Base-by-base conservation (phyloP, 2,329 filamentous ascomycete genomes). In the Cordyceps javanica region DNA sequence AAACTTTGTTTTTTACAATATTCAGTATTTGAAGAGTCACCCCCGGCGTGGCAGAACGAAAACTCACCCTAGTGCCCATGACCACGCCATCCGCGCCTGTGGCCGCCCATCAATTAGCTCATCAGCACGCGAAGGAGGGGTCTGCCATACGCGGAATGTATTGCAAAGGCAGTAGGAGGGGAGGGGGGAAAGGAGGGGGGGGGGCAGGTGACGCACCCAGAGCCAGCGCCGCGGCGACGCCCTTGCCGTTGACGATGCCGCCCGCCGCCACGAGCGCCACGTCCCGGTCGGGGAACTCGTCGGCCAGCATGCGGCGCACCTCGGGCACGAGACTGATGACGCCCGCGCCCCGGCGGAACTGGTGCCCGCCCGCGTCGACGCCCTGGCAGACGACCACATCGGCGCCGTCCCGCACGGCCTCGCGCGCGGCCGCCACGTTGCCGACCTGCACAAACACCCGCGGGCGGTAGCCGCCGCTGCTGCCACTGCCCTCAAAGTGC, bases 341-440 rank as follows among this genome's bases (percentile, higher is more conserved):
- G 6, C 83, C 77, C 2, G 79, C 77, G 3, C 80, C 82, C 23
- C 71, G 69, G 0, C 74, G 73, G 45, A 82, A 79, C 60, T 85
- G 83, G 65, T 88, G 85, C 0, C 85, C 85, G 8, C 84, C 85
- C 1, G 84, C 85, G 68, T 88, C 85, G 6, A 76, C 74, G 3
- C 85, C 85, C 68, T 88, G 85, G 5, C 82, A 75, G 7, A 88
- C 81, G 2, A 88, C 64, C 28, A 81, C 82, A 63, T 88, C 82
- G 0, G 81, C 70, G 0, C 77, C 79, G 23, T 77, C 72, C n/a
- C 61, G 49, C 1, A 77, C 72, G 0, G 77, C 79, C 58, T 77
- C 74, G 11, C 77, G 54, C 9, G 83, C 84, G 8, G 83, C 78
- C 0, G 69, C 67, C 2, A 87, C 80, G 34, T 79, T 85, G 39